Base-by-base conservation (phyloP, 352 stramenopile species). In the Phytophthora kernoviae region DNA sequence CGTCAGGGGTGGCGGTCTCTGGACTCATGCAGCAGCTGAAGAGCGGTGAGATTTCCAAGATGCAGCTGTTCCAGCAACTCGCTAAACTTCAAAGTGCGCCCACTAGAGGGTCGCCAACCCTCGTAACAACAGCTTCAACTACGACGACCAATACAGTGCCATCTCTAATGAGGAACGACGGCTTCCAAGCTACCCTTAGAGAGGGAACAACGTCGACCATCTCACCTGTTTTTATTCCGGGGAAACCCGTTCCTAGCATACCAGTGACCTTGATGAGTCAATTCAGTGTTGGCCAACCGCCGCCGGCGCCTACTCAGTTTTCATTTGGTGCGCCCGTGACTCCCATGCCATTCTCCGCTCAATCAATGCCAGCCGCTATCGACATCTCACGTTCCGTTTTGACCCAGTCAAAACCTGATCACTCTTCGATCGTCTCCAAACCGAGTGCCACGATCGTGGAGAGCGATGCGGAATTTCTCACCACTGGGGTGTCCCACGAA, bases 11-110 rank as follows among this genome's bases (percentile, higher is more conserved):
- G 14, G 81, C 75, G 6, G 79, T 94, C 48, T 88, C 83, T 8
- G 77, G 59, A 34, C 78, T 93, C 54, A 89, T 94, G 79, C 80
- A 91, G 64, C 84, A 93, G 63, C 75, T 94, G 32, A 94, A 94
- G 62, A 87, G 62, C 50, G 85, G 85, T 18, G 81, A 91, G 53
- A 94, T 94, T 65, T 89, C 83, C 36, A 92, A 91, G 55, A 88
- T 90, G 74, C 77, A 94, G 62, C 73, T 94, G 44, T 94, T 94
- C 66, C 79, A 93, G 62, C 77, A 91, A 53, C 81, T 94, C 21
- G 85, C 85, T 21, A 84, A 79, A 58, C 82, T 94, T 4, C 83
- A 91, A 61, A 57, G 62, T 0, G 55, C 46, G 4, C 20, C 58
- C 48, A 0, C 24, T 17, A 33, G 54, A 0, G 45, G 17, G 10